Base-by-base conservation (phyloP, 768 basidiomycete species). In the Suillus subalutaceus region DNA sequence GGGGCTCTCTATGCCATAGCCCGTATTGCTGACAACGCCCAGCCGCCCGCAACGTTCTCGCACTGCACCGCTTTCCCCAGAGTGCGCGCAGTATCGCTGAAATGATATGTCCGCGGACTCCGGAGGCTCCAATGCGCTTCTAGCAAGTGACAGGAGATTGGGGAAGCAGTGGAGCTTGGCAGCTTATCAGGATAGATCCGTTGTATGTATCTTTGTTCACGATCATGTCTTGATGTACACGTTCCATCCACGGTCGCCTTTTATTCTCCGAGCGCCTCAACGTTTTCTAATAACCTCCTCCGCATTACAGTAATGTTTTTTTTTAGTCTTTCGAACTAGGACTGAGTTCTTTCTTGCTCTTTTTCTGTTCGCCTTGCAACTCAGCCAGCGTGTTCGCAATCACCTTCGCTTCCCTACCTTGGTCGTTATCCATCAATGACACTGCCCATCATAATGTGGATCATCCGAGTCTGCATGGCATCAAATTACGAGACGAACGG, bases 401-500 rank as follows among this genome's bases (percentile, higher is more conserved):
- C 20, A 48, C n/a, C 20, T 48, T n/a, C n/a, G n/a, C n/a, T n/a
- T 6, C 10, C 23, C 23, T 7, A 23, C 23, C 6, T 0, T 52
- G 23, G 23, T 23, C 13, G 1, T 52, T 26, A 2, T 23, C 6
- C 23, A 52, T 15, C 50, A 26, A 26, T 26, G 23, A 15, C 48
- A 50, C 48, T 26, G 50, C 13, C 50, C 50, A 52, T 26, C 50
- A 26, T 3, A 8, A 52, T 52, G 6, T 15, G 23, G 13, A 23
- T 15, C 32, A 35, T 35, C 4, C n/a, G n/a, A n/a, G n/a, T n/a
- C n/a, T 52, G 13, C 23, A 52, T 1, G 13, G 23, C 13, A 15
- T 26, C 23, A 48, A 48, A 23, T 3, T 13, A 43, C 37, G 48
- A 72, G 75, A 66, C 18, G 48, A 62, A 52, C 4, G 6, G n/a